These are phyloP conservation scores for Fusarium sp. DNA, from an alignment of 2,329 filamentous ascomycete genomes.

Conservation along the genomic window DNA sequence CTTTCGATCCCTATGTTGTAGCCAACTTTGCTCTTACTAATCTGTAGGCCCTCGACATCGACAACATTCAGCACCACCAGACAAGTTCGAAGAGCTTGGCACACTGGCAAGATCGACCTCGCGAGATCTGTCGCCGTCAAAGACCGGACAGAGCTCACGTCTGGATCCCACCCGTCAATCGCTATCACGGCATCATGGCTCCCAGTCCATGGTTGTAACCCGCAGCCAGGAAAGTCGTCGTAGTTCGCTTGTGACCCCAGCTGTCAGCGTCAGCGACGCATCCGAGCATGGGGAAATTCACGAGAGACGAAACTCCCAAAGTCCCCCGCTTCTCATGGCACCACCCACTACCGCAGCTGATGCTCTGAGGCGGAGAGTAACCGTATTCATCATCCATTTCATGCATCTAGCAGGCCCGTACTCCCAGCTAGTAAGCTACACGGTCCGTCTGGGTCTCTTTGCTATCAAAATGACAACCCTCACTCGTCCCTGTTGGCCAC, in stretches of 20 bases:
- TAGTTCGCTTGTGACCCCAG: slow-evolving; percentile 30
- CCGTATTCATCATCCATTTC: slow-evolving; percentile 53
- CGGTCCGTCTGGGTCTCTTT: slow-evolving; percentile 71
- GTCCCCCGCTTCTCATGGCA: slow-evolving; percentile 63
- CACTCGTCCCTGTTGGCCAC: slow-evolving; percentile 77
- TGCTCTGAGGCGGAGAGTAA: slow-evolving; percentile 52
- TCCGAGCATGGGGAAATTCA: slow-evolving; percentile 31
- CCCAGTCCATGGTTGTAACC: slow-evolving; percentile 56
- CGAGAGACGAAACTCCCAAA: slow-evolving; percentile 34
- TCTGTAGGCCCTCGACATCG: slow-evolving; percentile 49
- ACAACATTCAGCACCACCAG: slow-evolving; percentile 36
- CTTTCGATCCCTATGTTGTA: slow-evolving; percentile 10
- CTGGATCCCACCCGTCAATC: slow-evolving; percentile 28
- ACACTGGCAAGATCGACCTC: slow-evolving; percentile 31
- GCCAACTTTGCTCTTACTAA: slow-evolving; percentile 50
- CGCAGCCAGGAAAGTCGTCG: slow-evolving; percentile 56
- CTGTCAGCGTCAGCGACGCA: slow-evolving; percentile 26
- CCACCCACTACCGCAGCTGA: slow-evolving; percentile 58
- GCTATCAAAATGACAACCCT: slow-evolving; percentile 75
- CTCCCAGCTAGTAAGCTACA: slow-evolving; percentile 52
- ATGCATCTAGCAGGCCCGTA: slow-evolving; percentile 44
- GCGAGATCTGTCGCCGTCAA: slow-evolving; percentile 38
- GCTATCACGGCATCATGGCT: slow-evolving; percentile 34
- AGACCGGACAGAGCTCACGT: slow-evolving; percentile 16
- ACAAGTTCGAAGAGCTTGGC: slow-evolving; percentile 46